A percentile compares a stretch with the other conserved stretches of the same genome.
Conservation (phyloP, 2,329 filamentous ascomycete genomes). For the Alternaria dauci region DNA sequence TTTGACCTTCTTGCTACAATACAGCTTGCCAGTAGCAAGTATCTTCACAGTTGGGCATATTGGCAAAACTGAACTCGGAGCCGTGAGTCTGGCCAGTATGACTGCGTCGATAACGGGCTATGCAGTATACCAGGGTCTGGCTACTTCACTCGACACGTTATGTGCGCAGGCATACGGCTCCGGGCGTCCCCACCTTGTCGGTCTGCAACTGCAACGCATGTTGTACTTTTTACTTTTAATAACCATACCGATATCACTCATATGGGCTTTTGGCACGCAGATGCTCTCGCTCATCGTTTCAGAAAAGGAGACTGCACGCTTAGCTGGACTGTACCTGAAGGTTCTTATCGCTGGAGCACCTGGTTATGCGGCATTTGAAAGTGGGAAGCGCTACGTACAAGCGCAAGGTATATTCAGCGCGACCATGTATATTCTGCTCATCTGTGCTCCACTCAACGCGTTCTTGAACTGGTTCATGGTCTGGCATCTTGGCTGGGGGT, state of each 20-base stretch:
- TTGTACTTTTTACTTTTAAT: slow-evolving; percentile 76
- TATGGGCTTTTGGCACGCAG: slow-evolving; percentile 74
- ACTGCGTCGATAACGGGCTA: slow-evolving; percentile 60
- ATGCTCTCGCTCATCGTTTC: slow-evolving; percentile 73
- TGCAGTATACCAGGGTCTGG: slow-evolving; percentile 67
- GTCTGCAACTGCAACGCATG: slow-evolving; percentile 83
- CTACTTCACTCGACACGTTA: slow-evolving; percentile 89
- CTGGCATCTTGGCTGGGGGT: slow-evolving; percentile 66
- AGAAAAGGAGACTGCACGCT: slow-evolving; percentile 71
- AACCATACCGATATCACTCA: slow-evolving; percentile 73
- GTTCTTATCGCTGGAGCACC: slow-evolving; percentile 75
- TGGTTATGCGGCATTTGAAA: slow-evolving; percentile 78
- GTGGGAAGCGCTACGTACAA: slow-evolving; percentile 85
- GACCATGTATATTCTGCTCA: slow-evolving; percentile 81
- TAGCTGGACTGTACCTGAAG: slow-evolving; percentile 78
- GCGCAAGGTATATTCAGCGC: slow-evolving; percentile 87
- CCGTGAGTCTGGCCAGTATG: slow-evolving; percentile 59
- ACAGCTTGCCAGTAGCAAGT: slow-evolving; percentile 57
- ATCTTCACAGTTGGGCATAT: slow-evolving; percentile 62
- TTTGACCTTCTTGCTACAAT: slow-evolving; percentile 60
- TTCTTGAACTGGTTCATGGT: slow-evolving; percentile 83
- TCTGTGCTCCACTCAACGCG: slow-evolving; percentile 83
- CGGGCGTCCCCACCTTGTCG: slow-evolving; percentile 87
- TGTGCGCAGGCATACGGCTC: slow-evolving; percentile 95
- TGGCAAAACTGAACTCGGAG: slow-evolving; percentile 58